Conservation (phyloP, 306 rosid genomes). For the Pachyrhizus erosus region DNA sequence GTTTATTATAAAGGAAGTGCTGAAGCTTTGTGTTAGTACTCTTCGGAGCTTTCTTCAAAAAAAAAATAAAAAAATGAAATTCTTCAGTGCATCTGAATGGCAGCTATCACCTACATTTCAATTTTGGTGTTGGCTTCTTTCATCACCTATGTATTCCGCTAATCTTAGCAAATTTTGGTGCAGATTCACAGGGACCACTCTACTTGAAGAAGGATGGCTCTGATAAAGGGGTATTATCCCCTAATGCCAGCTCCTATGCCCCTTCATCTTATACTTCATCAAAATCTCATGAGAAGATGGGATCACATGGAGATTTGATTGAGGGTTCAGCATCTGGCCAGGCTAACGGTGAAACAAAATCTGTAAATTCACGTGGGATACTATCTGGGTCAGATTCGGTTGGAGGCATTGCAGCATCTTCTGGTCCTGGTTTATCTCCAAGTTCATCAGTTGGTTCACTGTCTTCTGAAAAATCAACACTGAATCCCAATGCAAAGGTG, state of each 20-base stretch:
- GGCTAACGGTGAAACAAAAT: constrained; percentile 56
- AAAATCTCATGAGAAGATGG: constrained; percentile 63
- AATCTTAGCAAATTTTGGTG: constrained; percentile 36
- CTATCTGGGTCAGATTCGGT: constrained; percentile 65
- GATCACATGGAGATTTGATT: constrained; percentile 48
- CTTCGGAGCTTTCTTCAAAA: too few relatives aligned
- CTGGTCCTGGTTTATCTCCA: constrained; percentile 77
- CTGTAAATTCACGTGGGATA: constrained; percentile 55
- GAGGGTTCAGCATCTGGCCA: constrained; percentile 56
- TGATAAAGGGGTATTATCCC: constrained; percentile 63
- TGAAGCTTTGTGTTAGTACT: constrained; percentile 27
- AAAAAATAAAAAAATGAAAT: too few relatives aligned
- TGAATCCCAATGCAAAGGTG: constrained; percentile 97
- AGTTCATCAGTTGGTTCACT: constrained; percentile 89
- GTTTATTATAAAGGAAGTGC: constrained; percentile 9
- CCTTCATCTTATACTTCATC: constrained; percentile 52
- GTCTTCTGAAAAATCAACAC: constrained; percentile 80
- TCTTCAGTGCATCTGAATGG: constrained; percentile 35
- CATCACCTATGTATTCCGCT: constrained; percentile 12
- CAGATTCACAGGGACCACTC: constrained; percentile 61
- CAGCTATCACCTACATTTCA: constrained; percentile 24
- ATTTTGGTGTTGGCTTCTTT: constrained; percentile 22
- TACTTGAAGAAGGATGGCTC: constrained; percentile 60
- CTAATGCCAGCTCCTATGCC: constrained; percentile 56
- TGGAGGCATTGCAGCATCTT: constrained; percentile 54